These are phyloP conservation scores for Fragilariopsis cylindrus DNA, from an alignment of 108 stramenopile species.

Conservation along the genomic window DNA sequence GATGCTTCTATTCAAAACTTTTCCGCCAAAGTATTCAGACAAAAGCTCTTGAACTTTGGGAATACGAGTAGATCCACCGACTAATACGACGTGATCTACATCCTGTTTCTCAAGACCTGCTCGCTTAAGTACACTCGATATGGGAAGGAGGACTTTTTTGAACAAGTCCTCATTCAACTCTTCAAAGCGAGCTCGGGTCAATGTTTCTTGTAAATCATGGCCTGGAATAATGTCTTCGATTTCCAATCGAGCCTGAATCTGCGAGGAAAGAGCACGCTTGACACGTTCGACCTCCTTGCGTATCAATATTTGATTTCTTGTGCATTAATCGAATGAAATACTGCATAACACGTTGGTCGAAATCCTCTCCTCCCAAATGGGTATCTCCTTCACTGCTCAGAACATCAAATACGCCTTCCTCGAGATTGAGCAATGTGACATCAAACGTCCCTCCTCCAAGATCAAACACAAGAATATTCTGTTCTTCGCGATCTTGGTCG, in stretches of 20 bases:
- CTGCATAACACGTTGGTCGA: slow-evolving; percentile 91
- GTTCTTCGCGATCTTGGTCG: slow-evolving; percentile 56
- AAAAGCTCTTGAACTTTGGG: slow-evolving; percentile 93
- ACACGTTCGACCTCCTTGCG: slow-evolving; percentile 89
- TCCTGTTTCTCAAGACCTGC: slow-evolving; percentile 87
- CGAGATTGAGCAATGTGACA: slow-evolving; percentile 95
- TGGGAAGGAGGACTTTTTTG: slow-evolving; percentile 94
- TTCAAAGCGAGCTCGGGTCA: slow-evolving; percentile 97
- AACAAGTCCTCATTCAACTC: slow-evolving; percentile 96
- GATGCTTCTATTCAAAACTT: slow-evolving; percentile 89
- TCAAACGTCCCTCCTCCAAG: slow-evolving; percentile 99
- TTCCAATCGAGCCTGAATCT: slow-evolving; percentile 80
- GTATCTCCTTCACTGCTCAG: slow-evolving; percentile 89
- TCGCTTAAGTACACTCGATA: slow-evolving; percentile 90
- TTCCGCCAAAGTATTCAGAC: slow-evolving; percentile 95
- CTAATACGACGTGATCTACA: slow-evolving; percentile 95
- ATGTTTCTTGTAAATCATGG: slow-evolving; percentile 80
- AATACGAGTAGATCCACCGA: slow-evolving; percentile 96
- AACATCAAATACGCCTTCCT: slow-evolving; percentile 92
- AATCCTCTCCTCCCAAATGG: slow-evolving; percentile 90
- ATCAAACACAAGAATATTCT: slow-evolving; percentile 96
- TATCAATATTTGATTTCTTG: slow-evolving; percentile 49
- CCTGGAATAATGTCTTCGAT: slow-evolving; percentile 87
- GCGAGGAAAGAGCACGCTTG: slow-evolving; percentile 86
- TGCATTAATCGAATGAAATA: slow-evolving; percentile 80